Evolutionary conservation across 805 yeast genomes (phyloP), one percentile per base, ranked within the genome.

Genomic region (Metschnikowia hibisci): DNA sequence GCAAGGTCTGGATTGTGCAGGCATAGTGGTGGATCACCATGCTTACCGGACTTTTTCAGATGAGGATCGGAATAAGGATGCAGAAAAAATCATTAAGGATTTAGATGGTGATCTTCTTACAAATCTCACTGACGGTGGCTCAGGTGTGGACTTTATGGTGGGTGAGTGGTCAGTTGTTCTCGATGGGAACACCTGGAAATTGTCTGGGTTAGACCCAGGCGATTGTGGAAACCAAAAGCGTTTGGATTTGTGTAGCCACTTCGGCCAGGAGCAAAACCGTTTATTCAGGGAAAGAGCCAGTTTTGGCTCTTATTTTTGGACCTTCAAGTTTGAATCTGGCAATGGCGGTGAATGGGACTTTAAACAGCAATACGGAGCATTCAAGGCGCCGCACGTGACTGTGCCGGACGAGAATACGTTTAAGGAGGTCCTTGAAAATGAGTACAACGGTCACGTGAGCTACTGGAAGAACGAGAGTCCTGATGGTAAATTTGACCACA

Each of bases 291-390:
- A 74, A 30, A 64, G 83, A 28, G 82, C 91, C 1, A 61, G 71
- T 8, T 75, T 80, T 44, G 98, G 98, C 0, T 73, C 78, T 45
- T 90, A 75, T 62, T 91, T 93, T 64, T 91, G 98, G 98, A 86
- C 96, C 2, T 85, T 67, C 61, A 87, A 88, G 64, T 90, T 90
- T 58, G 78, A 84, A 58, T 73, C 80, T 44, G 97, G 97, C 2
- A 84, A 82, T 57, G 97, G 97, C 33, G 98, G 98, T 12, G 97
- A 88, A 65, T 91, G 98, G 98, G 97, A 93, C 39, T 83, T 87
- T 64, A 73, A 75, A 18, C 85, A 88, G 29, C 87, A 86, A 89
- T 67, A 74, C 15, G 80, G 82, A 16, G 53, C 55, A 5, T 62
- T 67, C 31, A 39, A 41, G 11, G 45, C 55, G 3, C 54, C 60